Evolutionary conservation across 805 yeast genomes (phyloP), one percentile per base, ranked within the genome.

Genomic region (Starmerella vitae): DNA sequence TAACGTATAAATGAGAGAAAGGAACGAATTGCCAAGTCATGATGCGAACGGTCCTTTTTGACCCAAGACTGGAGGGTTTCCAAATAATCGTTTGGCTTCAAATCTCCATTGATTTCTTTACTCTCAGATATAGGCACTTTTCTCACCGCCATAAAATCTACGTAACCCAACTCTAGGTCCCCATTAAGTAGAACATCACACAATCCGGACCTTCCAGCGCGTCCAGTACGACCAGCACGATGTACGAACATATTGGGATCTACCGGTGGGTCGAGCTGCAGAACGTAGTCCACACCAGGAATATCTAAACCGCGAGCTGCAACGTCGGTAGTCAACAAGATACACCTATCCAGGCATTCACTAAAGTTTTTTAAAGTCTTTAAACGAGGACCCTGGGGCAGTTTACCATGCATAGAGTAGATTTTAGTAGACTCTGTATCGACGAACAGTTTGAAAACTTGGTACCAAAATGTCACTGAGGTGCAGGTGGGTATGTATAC

Each of bases 261-360:
- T 0, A 84, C 75, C 1, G 98, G 98, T 1, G 97, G 94, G 47
- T 91, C 97, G 19, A 88, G 50, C 56, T 91, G 98, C n/a, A 91
- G 63, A 3, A 88, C 97, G 20, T 86, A 61, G 53, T 91, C 97
- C 8, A 91, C 96, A 38, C 86, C 91, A 0, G 94, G 93, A 21
- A 91, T 78, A 63, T 91, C 98, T 18, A 91, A 72, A 31, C 98
- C 98, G 55, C 98, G 70, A 0, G 97, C 95, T 0, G 98, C 96
- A n/a, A 91, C 95, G 65, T 91, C 98, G 0, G 98, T 91, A 2
- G 98, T 85, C 60, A 91, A 63, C 19, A 91, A 60, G 0, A 88
- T 72, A 8, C 76, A 65, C 46, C 74, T 76, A 3, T 60, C 59
- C 6, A 55, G 52, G 4, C 52, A 44, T 1, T 67, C 67, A 0